Evolutionary conservation across 2,329 filamentous ascomycete genomes (phyloP).

Genomic region (Aspergillus clavatus): DNA sequence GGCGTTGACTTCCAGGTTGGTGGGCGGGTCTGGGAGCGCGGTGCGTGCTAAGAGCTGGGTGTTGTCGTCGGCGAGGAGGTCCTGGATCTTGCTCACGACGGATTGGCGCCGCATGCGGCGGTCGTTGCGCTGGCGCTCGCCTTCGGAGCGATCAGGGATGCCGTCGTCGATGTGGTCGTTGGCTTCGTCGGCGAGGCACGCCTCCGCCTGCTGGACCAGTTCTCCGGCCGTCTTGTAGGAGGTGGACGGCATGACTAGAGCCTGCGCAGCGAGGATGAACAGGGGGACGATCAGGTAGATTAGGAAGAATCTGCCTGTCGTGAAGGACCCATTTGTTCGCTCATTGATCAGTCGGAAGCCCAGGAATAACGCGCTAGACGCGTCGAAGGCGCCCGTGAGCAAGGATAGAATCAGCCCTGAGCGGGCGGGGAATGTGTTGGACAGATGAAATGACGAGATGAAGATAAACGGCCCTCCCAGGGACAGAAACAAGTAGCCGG

Average conservation of each 20-base stretch:
- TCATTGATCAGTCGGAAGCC: constrained; percentile 68
- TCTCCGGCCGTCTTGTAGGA: constrained; percentile 85
- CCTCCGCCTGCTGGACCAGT: constrained; percentile 67
- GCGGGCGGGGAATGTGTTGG: constrained; percentile 72
- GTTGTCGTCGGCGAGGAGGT: constrained; percentile 56
- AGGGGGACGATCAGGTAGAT: constrained; percentile 66
- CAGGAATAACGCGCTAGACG: constrained; percentile 72
- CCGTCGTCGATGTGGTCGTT: constrained; percentile 54
- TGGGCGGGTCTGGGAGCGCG: constrained; percentile 31
- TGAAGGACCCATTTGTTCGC: constrained; percentile 52
- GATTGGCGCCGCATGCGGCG: constrained; percentile 57
- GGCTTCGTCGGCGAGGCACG: constrained; percentile 49
- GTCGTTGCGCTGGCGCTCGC: constrained; percentile 48
- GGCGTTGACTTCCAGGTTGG: constrained; percentile 24
- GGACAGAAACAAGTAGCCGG: constrained; percentile 70
- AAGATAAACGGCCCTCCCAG: constrained; percentile 77
- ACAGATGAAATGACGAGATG: constrained; percentile 77
- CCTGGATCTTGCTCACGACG: constrained; percentile 66
- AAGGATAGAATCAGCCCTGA: constrained; percentile 76
- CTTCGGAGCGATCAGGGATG: constrained; percentile 44
- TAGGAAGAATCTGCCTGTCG: constrained; percentile 65
- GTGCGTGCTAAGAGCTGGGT: no score
- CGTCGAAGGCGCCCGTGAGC: constrained; percentile 77
- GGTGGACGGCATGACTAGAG: constrained; percentile 66
- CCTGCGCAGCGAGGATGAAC: constrained; percentile 61